Evolutionary conservation across 257 asterid species (phyloP).

Genomic region (Gentiana straminea): DNA sequence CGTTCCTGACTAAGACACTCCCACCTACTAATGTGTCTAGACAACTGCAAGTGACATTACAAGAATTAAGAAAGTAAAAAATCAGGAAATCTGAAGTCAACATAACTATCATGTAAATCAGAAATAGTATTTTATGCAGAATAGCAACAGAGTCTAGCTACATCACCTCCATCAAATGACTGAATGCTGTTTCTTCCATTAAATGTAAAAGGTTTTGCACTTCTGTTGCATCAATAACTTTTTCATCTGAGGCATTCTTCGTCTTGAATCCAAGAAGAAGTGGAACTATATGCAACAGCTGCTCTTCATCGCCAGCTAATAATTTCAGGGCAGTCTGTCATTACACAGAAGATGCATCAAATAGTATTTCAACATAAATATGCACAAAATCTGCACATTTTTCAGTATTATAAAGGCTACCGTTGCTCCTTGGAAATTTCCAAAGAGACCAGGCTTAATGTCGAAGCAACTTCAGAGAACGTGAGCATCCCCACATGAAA

Average conservation of each 20-base stretch:
- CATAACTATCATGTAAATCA: neutral
- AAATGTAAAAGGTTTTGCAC: slow-evolving; percentile 32
- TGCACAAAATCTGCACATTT: neutral
- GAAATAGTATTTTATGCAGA: neutral
- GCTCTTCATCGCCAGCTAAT: slow-evolving; percentile 59
- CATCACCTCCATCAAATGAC: slow-evolving; percentile 95
- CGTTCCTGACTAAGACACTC: too few species aligned
- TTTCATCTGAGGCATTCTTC: slow-evolving; percentile 29
- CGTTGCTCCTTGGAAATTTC: too few species aligned
- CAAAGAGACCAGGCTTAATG: too few species aligned
- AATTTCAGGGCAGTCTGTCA: slow-evolving; percentile 75
- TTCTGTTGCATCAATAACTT: slow-evolving; percentile 26
- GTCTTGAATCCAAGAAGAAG: slow-evolving; percentile 57
- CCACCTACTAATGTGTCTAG: too few species aligned
- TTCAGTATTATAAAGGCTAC: neutral
- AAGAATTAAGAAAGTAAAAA: neutral
- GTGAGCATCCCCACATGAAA: neutral
- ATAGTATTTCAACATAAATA: neutral
- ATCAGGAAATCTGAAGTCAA: neutral
- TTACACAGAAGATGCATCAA: slow-evolving; percentile 11
- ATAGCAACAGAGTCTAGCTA: slow-evolving; percentile 1
- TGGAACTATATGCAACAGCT: slow-evolving; percentile 43
- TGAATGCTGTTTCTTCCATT: slow-evolving; percentile 70
- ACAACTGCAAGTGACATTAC: neutral
- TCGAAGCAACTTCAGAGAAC: neutral